phyloP scores from a whole-genome alignment of 2,329 filamentous ascomycete genomes.

The Xylariales sp. region DNA sequence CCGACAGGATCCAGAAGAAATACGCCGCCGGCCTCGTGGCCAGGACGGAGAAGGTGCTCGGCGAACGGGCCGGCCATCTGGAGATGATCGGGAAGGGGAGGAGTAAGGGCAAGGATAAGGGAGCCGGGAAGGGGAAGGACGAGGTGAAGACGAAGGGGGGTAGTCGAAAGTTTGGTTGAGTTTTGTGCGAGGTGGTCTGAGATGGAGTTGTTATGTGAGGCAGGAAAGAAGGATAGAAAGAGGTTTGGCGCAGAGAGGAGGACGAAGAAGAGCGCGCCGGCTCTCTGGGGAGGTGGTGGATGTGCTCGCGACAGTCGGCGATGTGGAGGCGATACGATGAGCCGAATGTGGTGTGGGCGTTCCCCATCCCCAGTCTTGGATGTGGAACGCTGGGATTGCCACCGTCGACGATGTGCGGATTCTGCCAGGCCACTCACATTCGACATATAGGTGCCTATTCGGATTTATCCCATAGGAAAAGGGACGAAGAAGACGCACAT shows the following conservation, averaged over 20 bases:
- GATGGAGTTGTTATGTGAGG: too few relatives aligned
- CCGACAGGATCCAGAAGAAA: constrained; percentile 52
- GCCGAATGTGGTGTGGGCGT: too few relatives aligned
- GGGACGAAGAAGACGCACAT: too few relatives aligned
- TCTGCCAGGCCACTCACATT: too few relatives aligned
- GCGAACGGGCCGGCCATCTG: constrained; percentile 54
- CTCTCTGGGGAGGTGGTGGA: too few relatives aligned
- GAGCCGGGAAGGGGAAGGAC: constrained; percentile 15
- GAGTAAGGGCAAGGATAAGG: constrained; percentile 43
- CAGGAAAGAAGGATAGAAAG: not conserved
- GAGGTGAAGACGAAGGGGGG: constrained; percentile 15
- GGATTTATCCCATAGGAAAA: too few relatives aligned
- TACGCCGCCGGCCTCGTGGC: constrained; percentile 49
- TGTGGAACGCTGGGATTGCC: too few relatives aligned
- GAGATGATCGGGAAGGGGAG: constrained; percentile 51
- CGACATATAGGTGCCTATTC: too few relatives aligned
- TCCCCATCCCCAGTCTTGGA: too few relatives aligned
- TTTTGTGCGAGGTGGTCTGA: not conserved
- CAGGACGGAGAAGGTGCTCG: constrained; percentile 53
- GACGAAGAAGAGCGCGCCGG: not conserved
- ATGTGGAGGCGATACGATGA: too few relatives aligned
- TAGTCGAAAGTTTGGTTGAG: constrained; percentile 20
- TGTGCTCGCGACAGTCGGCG: too few relatives aligned
- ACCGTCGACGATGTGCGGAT: too few relatives aligned
- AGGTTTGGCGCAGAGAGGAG: not conserved